A percentile compares a stretch with the other conserved stretches of the same genome.
phyloP scores from a whole-genome alignment of 2,329 filamentous ascomycete species.

The Aspergillus ochraceus region DNA sequence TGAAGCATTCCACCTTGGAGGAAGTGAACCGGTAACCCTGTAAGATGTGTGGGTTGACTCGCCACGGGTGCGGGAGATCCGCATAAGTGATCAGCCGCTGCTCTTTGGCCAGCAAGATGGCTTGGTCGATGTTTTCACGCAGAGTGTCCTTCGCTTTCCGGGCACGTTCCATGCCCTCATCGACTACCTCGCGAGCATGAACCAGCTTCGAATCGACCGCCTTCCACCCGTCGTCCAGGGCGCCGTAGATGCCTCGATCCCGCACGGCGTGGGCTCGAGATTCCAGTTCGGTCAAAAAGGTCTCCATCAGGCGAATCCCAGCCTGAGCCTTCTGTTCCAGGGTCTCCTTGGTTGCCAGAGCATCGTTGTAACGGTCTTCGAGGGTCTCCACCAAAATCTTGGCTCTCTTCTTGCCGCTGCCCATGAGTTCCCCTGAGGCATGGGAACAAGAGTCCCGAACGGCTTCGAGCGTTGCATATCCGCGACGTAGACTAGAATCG shows the following conservation, averaged over 20 bases:
- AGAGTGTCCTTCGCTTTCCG: conserved; percentile 77
- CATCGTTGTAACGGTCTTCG: conserved; percentile 83
- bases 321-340: conserved; percentile 89
- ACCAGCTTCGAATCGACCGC: conserved; percentile 78
- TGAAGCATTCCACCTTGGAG: conserved; percentile 83
- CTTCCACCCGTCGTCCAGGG: conserved; percentile 76
- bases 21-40: conserved; percentile 92
- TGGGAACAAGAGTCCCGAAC: conserved; percentile 86
- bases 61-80: conserved; percentile 87
- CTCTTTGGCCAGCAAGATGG: conserved; percentile 72
- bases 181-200: conserved; percentile 72
- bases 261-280: conserved; percentile 74
- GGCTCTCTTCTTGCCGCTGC: conserved; percentile 77
- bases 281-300: conserved; percentile 83
- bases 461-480: conserved; percentile 80
- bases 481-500: conserved; percentile 79
- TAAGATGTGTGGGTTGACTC: conserved; percentile 89
- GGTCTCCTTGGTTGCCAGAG: conserved; percentile 78
- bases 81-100: conserved; percentile 84
- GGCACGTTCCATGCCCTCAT: conserved; percentile 80
- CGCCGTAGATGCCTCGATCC: conserved; percentile 72
- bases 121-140: conserved; percentile 79
- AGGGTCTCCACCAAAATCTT: conserved; percentile 91
- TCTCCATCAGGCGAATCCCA: conserved; percentile 82
- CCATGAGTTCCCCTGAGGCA: conserved; percentile 86